A percentile compares a stretch with the other conserved stretches of the same genome.
Conservation (phyloP, 2,329 filamentous ascomycete genomes). For the Penicillium sp. region DNA sequence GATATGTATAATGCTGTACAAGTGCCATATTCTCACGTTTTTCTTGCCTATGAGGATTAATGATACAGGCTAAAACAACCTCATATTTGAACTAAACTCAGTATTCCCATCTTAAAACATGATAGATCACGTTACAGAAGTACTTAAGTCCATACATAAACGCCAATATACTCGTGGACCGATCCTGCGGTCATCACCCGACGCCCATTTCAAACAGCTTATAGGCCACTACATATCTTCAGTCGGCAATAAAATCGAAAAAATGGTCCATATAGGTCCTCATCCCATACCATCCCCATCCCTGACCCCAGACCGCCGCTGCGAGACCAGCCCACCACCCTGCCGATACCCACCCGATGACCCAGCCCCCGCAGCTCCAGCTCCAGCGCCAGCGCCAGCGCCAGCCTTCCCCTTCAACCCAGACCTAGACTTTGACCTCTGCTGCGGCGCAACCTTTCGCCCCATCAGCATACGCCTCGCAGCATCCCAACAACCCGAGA, state of each 20-base stretch:
- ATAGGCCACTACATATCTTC: not conserved
- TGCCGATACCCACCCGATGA: not conserved
- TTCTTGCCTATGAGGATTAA: not conserved
- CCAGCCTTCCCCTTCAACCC: conserved; percentile 21
- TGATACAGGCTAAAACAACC: not conserved
- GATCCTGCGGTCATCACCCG: not conserved
- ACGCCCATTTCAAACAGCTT: not conserved
- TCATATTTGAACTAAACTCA: not conserved
- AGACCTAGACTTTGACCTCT: not conserved
- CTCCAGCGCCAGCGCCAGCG: not conserved
- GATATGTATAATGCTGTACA: conserved; percentile 2
- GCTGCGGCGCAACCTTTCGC: not conserved
- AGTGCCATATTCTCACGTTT: not conserved
- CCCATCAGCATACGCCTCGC: conserved; percentile 6
- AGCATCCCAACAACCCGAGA: conserved; percentile 14
- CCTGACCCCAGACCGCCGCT: not conserved
- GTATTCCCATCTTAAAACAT: not conserved
- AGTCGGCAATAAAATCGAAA: not conserved
- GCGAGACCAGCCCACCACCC: not conserved
- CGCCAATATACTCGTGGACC: not conserved
- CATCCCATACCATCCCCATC: not conserved
- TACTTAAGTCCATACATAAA: not conserved
- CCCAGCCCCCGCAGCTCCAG: not conserved
- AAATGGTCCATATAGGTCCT: not conserved
- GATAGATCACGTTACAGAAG: not conserved